Conservation (phyloP, 176 grass and related monocot species). For the Sorghum bicolor region Sorghum_bicolor_NCBIv3 NC_012870.2:68077501-68078000, state of each 20-base stretch:
- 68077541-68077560: background rate
- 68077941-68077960: background rate
- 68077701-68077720: background rate
- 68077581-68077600: background rate
- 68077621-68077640: background rate
- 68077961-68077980: background rate
- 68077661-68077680: background rate
- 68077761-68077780: background rate
- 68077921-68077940: background rate
- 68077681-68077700: background rate
- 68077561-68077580: background rate
- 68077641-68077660: constrained; percentile 15
- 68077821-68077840: constrained; percentile 9
- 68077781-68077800: background rate
- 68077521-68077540: background rate
- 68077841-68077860: background rate
- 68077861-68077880: background rate
- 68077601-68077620: background rate
- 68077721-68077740: background rate
- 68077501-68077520: background rate
- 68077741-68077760: background rate
- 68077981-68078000: background rate
- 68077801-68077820: background rate
- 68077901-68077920: background rate
- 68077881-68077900: background rate